These are phyloP conservation scores for Zalerion maritima DNA, from an alignment of 495 filamentous ascomycete genomes.

Conservation along the genomic window DNA sequence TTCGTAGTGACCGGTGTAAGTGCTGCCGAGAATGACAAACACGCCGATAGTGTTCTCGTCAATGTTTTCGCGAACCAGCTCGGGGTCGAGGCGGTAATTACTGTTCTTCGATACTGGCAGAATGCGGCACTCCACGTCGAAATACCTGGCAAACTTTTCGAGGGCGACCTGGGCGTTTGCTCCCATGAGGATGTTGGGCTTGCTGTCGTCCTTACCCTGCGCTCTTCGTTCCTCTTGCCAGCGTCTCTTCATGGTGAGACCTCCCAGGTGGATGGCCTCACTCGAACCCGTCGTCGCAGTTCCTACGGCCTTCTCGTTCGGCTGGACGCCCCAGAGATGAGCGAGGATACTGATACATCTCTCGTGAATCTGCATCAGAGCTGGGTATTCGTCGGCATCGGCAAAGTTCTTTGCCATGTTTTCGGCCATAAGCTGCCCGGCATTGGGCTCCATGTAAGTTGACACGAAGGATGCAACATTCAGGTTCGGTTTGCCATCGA, in stretches of 20 bases:
- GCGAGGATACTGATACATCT: constrained; percentile 59
- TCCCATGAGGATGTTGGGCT: constrained; percentile 67
- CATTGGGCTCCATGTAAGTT: constrained; percentile 57
- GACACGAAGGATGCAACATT: constrained; percentile 60
- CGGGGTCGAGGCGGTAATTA: constrained; percentile 46
- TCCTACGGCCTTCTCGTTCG: constrained; percentile 53
- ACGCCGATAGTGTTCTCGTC: constrained; percentile 71
- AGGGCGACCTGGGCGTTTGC: constrained; percentile 65
- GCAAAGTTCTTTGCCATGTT: constrained; percentile 55
- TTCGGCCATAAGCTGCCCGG: constrained; percentile 48
- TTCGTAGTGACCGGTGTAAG: constrained; percentile 67
- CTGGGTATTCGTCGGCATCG: constrained; percentile 65
- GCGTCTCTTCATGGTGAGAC: constrained; percentile 62
- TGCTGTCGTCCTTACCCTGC: constrained; percentile 44
- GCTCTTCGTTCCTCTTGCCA: constrained; percentile 54
- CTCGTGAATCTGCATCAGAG: constrained; percentile 57
- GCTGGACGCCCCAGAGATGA: constrained; percentile 51
- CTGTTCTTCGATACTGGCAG: constrained; percentile 51
- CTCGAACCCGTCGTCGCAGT: constrained; percentile 59
- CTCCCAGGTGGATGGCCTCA: constrained; percentile 63
- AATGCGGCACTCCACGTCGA: constrained; percentile 62
- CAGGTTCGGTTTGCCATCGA: constrained; percentile 58
- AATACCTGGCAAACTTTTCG: constrained; percentile 62
- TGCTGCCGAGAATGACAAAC: constrained; percentile 60
- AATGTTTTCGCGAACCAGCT: constrained; percentile 47